Conservation (phyloP, 2,329 filamentous ascomycete species). For the Ceratocystis huliohia region DNA sequence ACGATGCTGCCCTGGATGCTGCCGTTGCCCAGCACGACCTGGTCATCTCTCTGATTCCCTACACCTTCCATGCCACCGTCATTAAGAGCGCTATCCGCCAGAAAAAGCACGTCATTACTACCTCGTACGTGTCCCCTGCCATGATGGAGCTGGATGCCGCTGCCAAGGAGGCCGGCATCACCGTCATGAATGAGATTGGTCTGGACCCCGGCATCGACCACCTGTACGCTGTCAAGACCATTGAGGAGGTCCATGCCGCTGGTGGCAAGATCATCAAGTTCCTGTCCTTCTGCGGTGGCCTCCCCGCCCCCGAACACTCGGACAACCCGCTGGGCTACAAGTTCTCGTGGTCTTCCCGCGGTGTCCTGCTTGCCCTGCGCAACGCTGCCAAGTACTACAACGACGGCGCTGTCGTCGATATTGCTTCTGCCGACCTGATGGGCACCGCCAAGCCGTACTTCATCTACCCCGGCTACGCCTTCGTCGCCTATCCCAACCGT, state of each 20-base stretch:
- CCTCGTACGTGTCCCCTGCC: conserved; percentile 80
- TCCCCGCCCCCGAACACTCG: conserved; percentile 57
- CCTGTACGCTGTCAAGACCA: conserved; percentile 73
- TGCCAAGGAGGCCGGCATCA: conserved; percentile 82
- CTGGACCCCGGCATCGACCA: conserved; percentile 61
- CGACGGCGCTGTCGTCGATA: conserved; percentile 60
- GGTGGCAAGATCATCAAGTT: conserved; percentile 80
- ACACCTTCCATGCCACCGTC: conserved; percentile 75
- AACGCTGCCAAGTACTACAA: conserved; percentile 77
- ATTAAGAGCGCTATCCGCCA: conserved; percentile 86
- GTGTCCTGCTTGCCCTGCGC: conserved; percentile 73
- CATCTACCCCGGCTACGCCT: conserved; percentile 78
- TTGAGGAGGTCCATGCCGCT: conserved; percentile 71
- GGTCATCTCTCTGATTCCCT: conserved; percentile 75
- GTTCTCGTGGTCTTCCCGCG: conserved; percentile 68
- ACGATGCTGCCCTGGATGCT: conserved; percentile 64
- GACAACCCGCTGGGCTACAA: conserved; percentile 86
- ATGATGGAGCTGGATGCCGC: conserved; percentile 79
- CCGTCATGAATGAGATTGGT: conserved; percentile 95
- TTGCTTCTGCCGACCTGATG: conserved; percentile 60
- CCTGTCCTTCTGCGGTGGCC: conserved; percentile 72
- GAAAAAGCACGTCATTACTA: conserved; percentile 96
- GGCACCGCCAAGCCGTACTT: conserved; percentile 74
- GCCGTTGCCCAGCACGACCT: conserved; percentile 70
- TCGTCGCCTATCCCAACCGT: conserved; percentile 87